Conservation (phyloP, 371 early-diverging fungal species). For the Mucor sp. region DNA sequence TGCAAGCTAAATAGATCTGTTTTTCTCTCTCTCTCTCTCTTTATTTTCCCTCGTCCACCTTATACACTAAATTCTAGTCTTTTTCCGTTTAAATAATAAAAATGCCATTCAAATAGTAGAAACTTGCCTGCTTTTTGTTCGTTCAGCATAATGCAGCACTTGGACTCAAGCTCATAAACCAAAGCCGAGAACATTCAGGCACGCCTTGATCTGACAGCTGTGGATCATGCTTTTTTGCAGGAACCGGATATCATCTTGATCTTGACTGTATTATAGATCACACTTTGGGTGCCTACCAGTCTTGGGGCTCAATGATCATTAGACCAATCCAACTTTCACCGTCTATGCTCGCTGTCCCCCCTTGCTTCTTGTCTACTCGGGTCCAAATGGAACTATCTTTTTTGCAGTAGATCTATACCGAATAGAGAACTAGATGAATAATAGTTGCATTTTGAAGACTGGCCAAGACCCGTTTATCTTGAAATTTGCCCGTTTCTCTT, state of each 20-base stretch:
- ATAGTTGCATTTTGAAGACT: not conserved
- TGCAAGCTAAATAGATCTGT: constrained; percentile 26
- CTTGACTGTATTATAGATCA: not conserved
- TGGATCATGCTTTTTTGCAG: not conserved
- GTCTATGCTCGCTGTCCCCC: not conserved
- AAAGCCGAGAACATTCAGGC: not conserved
- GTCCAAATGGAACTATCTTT: not conserved
- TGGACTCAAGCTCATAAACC: not conserved
- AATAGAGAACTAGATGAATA: not conserved
- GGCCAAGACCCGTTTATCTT: not conserved
- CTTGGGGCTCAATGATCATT: not conserved
- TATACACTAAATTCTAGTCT: not conserved
- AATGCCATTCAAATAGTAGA: not conserved
- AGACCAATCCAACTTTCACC: not conserved
- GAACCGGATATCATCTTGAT: not conserved
- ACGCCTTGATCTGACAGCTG: not conserved
- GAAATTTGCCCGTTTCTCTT: not conserved
- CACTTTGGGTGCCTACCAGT: not conserved
- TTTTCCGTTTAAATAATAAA: not conserved
- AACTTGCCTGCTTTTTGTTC: not conserved
- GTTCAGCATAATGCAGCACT: not conserved
- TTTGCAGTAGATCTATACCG: not conserved
- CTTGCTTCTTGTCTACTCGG: not conserved
- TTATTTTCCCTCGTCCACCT: not conserved
- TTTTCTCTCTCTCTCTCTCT: not conserved